These are phyloP conservation scores for Exophiala calicioides DNA, from an alignment of 2,329 filamentous ascomycete species.

Conservation along the genomic window DNA sequence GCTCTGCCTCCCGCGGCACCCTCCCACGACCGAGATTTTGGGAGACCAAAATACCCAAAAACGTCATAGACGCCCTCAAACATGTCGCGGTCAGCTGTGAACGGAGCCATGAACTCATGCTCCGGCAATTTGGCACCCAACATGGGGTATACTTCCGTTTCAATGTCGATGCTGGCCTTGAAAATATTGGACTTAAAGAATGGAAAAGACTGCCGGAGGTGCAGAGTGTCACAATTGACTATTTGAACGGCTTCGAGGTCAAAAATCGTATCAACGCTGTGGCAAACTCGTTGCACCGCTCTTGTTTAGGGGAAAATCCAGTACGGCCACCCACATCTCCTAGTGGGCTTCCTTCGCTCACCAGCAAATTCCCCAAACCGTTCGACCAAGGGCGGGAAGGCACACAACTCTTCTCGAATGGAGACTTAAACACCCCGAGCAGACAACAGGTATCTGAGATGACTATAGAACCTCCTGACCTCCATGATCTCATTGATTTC, in stretches of 20 bases:
- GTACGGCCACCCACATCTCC: no score
- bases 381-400: no score
- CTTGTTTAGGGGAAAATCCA: no score
- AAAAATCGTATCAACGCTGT: neutral
- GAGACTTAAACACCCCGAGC: no score
- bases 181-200: neutral
- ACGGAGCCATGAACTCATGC: neutral
- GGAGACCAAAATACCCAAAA: neutral
- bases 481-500: no score
- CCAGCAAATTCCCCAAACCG: no score
- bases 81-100: neutral
- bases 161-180: neutral
- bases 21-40: neutral
- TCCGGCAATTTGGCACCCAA: neutral
- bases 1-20: neutral
- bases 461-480: no score
- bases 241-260: neutral
- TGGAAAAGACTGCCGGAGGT: constrained; percentile 1
- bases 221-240: neutral
- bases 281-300: neutral
- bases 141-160: neutral
- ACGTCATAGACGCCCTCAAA: neutral
- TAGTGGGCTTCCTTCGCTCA: no score
- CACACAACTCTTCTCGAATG: no score
- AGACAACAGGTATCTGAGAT: no score